Evolutionary conservation across 2,329 filamentous ascomycete genomes (phyloP), one percentile per base, ranked within the genome.

Genomic region (Tetracladium maxilliforme): DNA sequence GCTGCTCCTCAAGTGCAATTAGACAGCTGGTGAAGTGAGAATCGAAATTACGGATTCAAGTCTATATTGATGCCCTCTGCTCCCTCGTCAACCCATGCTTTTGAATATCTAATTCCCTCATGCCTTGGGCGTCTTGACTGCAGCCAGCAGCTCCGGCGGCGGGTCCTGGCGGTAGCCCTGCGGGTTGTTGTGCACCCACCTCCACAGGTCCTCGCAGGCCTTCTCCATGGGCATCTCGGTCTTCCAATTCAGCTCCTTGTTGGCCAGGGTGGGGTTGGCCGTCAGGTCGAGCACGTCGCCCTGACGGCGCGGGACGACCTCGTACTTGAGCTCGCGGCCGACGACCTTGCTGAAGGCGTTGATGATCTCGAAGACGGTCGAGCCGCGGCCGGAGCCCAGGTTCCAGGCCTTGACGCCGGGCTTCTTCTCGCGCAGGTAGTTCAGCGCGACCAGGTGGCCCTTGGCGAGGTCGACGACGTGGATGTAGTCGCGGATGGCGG

Each of bases 391-490:
- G 1, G 86, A 93, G 30, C 92, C 92, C 38, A 98, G 52, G 56
- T 98, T 98, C 87, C 87, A 98, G 29, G 84, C 86, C 49, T 82
- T 79, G 38, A 94, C 80, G 29, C 90, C 90, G 11, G 90, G 87
- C 42, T 83, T 69, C 39, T 87, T 60, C 36, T 79, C 66, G 40
- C 79, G 78, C 25, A 94, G 75, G 58, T 92, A 82, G 58, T 90
- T 84, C 39, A 98, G 75, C 13, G 92, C 90, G 31, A 81, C 70
- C 30, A 93, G 61, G 51, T 94, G 86, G 33, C 86, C 86, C 34
- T 69, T 69, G 22, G 86, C 81, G 14, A 94, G 72, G 45, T 94
- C 86, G 34, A 92, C 66, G 30, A 94, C 82, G 61, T 94, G 86
- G 52, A 98, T 94, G 64, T 98, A 98, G 58, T 98, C 90, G 41